Conservation (phyloP, 257 asterid genomes). For the Plantago major region DNA sequence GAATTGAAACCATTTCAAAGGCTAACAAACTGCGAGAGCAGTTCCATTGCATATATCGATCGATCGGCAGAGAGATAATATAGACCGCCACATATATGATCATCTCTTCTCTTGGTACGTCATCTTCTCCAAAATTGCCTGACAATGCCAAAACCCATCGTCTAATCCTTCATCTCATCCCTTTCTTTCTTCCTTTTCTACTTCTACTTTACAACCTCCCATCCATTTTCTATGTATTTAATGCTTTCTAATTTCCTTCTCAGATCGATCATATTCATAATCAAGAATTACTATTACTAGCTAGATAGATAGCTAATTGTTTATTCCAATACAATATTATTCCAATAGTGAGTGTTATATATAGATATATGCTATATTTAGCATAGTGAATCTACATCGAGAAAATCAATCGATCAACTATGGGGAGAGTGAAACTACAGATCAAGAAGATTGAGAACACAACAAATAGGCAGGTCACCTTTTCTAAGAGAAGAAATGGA, state of each 20-base stretch:
- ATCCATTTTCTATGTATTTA: not conserved
- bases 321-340: too few relatives aligned
- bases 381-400: slow-evolving; percentile 17
- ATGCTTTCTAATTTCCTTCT: not conserved
- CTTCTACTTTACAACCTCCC: not conserved
- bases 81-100: slow-evolving; percentile 48
- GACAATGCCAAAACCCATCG: slow-evolving; percentile 42
- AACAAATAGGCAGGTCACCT: slow-evolving; percentile 96
- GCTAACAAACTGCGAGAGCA: slow-evolving; percentile 17
- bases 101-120: slow-evolving; percentile 36
- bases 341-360: too few relatives aligned
- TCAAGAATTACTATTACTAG: too few relatives aligned
- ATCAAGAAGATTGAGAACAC: slow-evolving; percentile 92
- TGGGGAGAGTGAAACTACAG: slow-evolving; percentile 96
- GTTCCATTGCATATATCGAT: not conserved
- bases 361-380: slow-evolving; percentile 32
- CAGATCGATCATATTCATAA: too few relatives aligned
- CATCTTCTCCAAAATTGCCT: slow-evolving; percentile 51
- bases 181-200: slow-evolving; percentile 18
- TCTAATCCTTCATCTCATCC: slow-evolving; percentile 26
- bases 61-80: slow-evolving; percentile 10
- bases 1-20: not conserved
- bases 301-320: too few relatives aligned
- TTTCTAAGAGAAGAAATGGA: slow-evolving; percentile 94
- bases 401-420: slow-evolving; percentile 11